Evolutionary conservation across 2,329 filamentous ascomycete genomes (phyloP).

Genomic region (Colletotrichum spaethianum): DNA sequence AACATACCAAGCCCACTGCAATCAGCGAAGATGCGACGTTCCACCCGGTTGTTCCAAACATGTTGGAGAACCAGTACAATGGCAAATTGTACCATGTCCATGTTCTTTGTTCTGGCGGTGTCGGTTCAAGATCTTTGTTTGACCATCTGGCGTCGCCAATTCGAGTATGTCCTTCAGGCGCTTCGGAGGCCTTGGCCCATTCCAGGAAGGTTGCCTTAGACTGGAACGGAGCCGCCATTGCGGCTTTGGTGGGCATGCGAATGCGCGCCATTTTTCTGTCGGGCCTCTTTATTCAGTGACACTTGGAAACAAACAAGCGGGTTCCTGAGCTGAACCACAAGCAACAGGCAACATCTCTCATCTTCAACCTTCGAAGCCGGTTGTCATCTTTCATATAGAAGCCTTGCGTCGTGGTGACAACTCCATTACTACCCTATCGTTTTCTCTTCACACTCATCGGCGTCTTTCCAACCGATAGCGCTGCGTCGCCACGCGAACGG

Average conservation of each 20-base stretch:
- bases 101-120: slow-evolving; percentile 46
- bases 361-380: neutral
- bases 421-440: neutral
- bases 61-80: slow-evolving; percentile 48
- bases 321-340: no score
- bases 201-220: slow-evolving; percentile 45
- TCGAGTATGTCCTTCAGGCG: slow-evolving; percentile 37
- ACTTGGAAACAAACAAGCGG: neutral
- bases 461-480: slow-evolving; percentile 40
- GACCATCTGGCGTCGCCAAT: slow-evolving; percentile 48
- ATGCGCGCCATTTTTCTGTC: slow-evolving; percentile 24
- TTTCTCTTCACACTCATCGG: slow-evolving; percentile 23
- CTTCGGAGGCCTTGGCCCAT: slow-evolving; percentile 44
- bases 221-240: slow-evolving; percentile 44
- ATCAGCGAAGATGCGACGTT: slow-evolving; percentile 48
- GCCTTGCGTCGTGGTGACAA: neutral
- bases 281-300: neutral
- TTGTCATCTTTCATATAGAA: neutral
- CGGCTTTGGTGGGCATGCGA: slow-evolving; percentile 28
- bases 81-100: slow-evolving; percentile 50
- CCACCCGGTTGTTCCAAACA: slow-evolving; percentile 49
- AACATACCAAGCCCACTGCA: slow-evolving; percentile 46
- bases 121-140: slow-evolving; percentile 50
- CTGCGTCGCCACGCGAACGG: slow-evolving; percentile 21
- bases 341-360: neutral